Percentiles rank a stretch among this genome's conserved stretches.
Conservation (phyloP, 2,329 filamentous ascomycete species). For the Colletotrichum viniferum region DNA sequence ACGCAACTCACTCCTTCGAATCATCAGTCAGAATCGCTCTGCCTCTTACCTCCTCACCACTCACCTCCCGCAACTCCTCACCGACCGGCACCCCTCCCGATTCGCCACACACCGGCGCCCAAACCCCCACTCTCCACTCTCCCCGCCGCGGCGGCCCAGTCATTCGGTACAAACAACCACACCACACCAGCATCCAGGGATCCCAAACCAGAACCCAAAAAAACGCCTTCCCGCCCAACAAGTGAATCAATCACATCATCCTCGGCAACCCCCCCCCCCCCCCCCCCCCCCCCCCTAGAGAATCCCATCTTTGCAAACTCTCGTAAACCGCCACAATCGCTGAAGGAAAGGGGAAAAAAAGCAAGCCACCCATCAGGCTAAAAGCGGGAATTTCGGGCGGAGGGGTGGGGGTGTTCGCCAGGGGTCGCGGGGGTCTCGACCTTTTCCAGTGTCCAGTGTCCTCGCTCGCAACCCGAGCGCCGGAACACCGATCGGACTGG, state of each 20-base stretch:
- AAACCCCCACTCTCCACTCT: not conserved
- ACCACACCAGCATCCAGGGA: not conserved
- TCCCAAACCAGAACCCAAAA: not conserved
- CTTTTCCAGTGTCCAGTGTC: not conserved
- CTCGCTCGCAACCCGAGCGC: not conserved
- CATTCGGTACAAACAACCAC: not conserved
- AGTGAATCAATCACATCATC: not conserved
- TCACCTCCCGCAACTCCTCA: not conserved
- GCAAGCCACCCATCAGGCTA: not conserved
- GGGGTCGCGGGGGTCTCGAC: not conserved
- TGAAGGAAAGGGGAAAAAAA: not conserved
- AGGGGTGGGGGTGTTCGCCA: not conserved
- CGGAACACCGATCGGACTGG: not conserved
- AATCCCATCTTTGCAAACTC: not conserved
- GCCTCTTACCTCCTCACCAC: not conserved
- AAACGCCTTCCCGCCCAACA: not conserved
- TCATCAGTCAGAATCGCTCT: not conserved
- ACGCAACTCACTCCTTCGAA: too few relatives aligned
- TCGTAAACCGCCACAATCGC: not conserved
- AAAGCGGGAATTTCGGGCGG: slow-evolving; percentile 7
- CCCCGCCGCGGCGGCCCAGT: not conserved
- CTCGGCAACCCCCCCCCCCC: not conserved
- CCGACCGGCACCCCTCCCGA: not conserved
- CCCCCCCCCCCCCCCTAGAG: not conserved
- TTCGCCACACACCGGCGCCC: not conserved